Evolutionary conservation across 352 stramenopile species (phyloP).

Genomic region (Blastocystis sp.): DNA sequence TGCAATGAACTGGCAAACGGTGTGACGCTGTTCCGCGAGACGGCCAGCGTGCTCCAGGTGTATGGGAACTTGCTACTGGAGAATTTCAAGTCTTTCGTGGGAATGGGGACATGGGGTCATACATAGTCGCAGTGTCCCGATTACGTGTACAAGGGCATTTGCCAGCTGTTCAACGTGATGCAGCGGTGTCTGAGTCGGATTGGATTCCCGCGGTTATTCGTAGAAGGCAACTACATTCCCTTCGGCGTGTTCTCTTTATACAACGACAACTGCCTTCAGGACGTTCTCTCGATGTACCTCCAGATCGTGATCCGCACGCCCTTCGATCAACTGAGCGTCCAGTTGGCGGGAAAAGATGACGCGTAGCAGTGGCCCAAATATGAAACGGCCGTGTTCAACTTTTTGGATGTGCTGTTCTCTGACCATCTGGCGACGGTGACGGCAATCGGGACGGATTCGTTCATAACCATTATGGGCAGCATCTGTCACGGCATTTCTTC

Average conservation of each 20-base stretch:
- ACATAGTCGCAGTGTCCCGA: constrained; percentile 40
- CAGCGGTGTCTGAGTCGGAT: constrained; percentile 22
- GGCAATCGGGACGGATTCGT: constrained; percentile 13
- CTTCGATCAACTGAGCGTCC: constrained; percentile 35
- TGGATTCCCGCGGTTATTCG: not conserved
- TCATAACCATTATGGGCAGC: constrained; percentile 64
- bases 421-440: constrained; percentile 56
- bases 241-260: constrained; percentile 61
- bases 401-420: constrained; percentile 52
- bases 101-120: not conserved
- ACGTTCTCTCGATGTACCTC: constrained; percentile 36
- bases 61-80: constrained; percentile 48
- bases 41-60: not conserved
- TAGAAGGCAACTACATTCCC: constrained; percentile 61
- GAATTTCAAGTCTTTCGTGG: constrained; percentile 43
- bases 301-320: constrained; percentile 61
- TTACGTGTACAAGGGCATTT: constrained; percentile 59
- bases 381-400: constrained; percentile 43
- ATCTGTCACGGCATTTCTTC: constrained; percentile 36
- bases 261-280: constrained; percentile 36
- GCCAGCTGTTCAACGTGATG: constrained; percentile 65
- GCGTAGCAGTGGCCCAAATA: constrained; percentile 67
- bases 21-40: constrained; percentile 51
- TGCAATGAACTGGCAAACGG: constrained; percentile 57
- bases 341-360: not conserved